Percentiles rank a stretch among this genome's conserved stretches.
These are phyloP conservation scores for Aspergillus cavernicola DNA, from an alignment of 495 filamentous ascomycete genomes.

Conservation along the genomic window DNA sequence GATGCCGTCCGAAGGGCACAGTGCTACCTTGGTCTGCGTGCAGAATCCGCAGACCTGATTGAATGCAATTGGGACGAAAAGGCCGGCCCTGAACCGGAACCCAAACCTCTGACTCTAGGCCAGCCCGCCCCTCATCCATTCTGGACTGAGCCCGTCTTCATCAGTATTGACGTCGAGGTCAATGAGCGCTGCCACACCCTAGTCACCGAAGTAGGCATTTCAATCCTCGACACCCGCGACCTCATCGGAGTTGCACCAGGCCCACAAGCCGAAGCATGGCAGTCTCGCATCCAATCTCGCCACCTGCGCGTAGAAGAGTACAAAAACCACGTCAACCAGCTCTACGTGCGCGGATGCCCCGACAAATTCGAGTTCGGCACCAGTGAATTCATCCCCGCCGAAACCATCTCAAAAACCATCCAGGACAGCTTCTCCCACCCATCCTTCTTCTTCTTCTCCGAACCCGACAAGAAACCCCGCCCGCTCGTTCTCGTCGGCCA, in stretches of 20 bases:
- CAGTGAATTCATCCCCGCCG: conserved; percentile 42
- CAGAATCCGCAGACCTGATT: conserved; percentile 13
- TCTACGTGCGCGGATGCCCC: conserved; percentile 66
- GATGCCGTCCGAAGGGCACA: conserved; percentile 56
- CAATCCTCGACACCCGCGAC: conserved; percentile 71
- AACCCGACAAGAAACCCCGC: conserved; percentile 31
- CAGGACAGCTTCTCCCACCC: conserved; percentile 44
- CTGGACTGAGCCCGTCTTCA: conserved; percentile 59
- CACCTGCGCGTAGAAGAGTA: conserved; percentile 79
- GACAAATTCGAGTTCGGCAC: conserved; percentile 73
- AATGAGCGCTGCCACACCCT: conserved; percentile 60
- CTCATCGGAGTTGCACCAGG: conserved; percentile 54
- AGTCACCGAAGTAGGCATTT: conserved; percentile 84
- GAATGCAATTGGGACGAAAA: conserved; percentile 18
- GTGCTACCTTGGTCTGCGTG: conserved; percentile 63
- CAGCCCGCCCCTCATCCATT: conserved; percentile 43
- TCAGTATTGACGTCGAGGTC: conserved; percentile 78
- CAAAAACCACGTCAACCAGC: conserved; percentile 55
- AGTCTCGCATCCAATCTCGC: conserved; percentile 55
- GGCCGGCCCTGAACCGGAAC: conserved; percentile 7
- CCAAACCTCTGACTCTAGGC: conserved; percentile 26
- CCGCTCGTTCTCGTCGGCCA: conserved; percentile 79
- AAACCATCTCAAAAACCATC: conserved; percentile 37
- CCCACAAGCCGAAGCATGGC: conserved; percentile 58
- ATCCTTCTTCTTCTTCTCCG: conserved; percentile 38